A percentile compares a stretch with the other conserved stretches of the same genome.
Conservation (phyloP, 225 moss, liverwort and hornwort genomes). For the Thuidium tamariscinum region DNA sequence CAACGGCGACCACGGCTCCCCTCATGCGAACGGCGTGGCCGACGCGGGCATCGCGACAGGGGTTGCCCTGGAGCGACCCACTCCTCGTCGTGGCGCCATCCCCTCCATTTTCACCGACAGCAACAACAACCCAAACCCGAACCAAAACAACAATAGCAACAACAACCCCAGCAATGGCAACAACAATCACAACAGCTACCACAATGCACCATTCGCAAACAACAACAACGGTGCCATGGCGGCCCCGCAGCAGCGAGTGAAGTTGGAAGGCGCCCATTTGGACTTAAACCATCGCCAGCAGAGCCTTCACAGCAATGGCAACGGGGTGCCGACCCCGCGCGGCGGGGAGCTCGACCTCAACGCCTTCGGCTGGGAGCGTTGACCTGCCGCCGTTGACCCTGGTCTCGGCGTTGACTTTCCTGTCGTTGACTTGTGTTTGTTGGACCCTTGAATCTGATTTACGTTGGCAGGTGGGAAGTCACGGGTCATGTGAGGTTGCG, state of each 20-base stretch:
- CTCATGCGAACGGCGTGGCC: slow-evolving; percentile 11
- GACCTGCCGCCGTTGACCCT: not conserved
- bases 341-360: slow-evolving; percentile 44
- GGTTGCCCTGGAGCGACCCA: slow-evolving; percentile 46
- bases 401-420: not conserved
- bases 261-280: slow-evolving; percentile 27
- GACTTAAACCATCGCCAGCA: slow-evolving; percentile 32
- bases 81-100: slow-evolving; percentile 52
- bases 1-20: slow-evolving; percentile 7
- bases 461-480: not conserved
- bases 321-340: not conserved
- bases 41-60: not conserved
- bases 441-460: not conserved
- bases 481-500: not conserved
- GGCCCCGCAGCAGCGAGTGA: slow-evolving; percentile 23
- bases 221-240: slow-evolving; percentile 14
- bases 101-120: slow-evolving; percentile 25
- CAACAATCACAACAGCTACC: not conserved
- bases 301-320: not conserved
- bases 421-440: not conserved
- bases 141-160: not conserved
- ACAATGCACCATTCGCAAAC: not conserved
- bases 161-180: not conserved
- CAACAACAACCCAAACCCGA: not conserved
- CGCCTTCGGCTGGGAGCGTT: slow-evolving; percentile 44